These are phyloP conservation scores for Leersia perrieri DNA, from an alignment of 176 grass and related monocot species.

Conservation along the genomic window DNA sequence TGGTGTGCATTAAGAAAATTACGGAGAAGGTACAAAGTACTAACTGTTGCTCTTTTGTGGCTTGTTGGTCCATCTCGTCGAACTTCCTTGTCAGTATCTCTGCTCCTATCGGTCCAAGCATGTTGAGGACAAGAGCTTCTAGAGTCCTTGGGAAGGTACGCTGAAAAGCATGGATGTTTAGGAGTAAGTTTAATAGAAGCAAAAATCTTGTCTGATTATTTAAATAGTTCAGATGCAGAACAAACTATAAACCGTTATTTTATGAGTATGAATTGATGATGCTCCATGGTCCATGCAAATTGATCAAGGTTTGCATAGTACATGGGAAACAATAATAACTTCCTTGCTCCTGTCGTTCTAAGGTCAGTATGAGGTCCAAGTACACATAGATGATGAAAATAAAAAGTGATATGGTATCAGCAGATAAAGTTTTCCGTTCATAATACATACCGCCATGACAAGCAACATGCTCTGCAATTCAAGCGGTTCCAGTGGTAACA, in stretches of 20 bases:
- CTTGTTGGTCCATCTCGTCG: slow-evolving; percentile 75
- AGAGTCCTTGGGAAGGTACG: slow-evolving; percentile 82
- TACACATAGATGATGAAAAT: neutral
- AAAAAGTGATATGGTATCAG: neutral
- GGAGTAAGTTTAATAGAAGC: neutral
- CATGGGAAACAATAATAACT: neutral
- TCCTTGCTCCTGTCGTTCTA: neutral
- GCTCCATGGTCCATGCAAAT: neutral
- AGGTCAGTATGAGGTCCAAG: neutral
- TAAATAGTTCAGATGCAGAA: slow-evolving; percentile 1
- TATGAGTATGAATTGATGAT: neutral
- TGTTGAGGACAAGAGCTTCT: slow-evolving; percentile 76
- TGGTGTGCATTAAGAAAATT: neutral
- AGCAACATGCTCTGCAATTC: slow-evolving; percentile 57
- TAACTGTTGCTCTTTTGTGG: slow-evolving; percentile 81
- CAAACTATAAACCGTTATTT: neutral
- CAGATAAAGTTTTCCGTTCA: neutral
- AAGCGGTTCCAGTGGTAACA: slow-evolving; percentile 65
- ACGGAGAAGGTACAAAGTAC: neutral
- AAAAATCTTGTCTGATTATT: neutral
- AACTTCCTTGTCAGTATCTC: slow-evolving; percentile 96
- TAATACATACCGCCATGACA: slow-evolving; percentile 70
- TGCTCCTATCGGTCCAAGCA: slow-evolving; percentile 76
- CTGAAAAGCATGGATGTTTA: slow-evolving; percentile 43
- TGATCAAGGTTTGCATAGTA: neutral